phyloP scores from a whole-genome alignment of 2,329 filamentous ascomycete species.

The Pseudogymnoascus sp. region DNA sequence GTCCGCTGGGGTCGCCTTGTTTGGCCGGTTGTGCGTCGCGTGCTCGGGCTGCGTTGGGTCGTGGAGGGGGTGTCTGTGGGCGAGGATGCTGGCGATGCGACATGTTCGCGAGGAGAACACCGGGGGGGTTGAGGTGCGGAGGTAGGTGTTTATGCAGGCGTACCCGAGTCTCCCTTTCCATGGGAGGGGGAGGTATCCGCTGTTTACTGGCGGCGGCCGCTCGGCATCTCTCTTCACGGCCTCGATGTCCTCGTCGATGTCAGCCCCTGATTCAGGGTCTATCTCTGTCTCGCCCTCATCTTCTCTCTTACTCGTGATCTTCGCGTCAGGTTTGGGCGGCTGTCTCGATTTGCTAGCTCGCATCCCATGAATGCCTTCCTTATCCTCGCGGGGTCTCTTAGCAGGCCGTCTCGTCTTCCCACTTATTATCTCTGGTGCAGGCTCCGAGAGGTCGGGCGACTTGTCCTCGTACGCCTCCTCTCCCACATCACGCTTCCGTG shows the following conservation, averaged over 20 bases:
- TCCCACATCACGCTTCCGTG: background rate
- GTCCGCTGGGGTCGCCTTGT: constrained; percentile 62
- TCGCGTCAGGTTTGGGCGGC: background rate
- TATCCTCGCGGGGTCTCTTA: background rate
- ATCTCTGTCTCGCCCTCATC: constrained; percentile 54
- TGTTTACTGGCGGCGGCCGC: constrained; percentile 67
- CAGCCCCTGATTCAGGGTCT: background rate
- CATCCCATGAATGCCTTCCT: too few species aligned
- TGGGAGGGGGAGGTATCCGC: constrained; percentile 72
- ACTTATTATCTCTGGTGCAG: background rate
- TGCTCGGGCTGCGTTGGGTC: constrained; percentile 73
- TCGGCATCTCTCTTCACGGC: constrained; percentile 24
- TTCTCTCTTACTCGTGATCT: constrained; percentile 42
- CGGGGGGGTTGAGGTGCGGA: constrained; percentile 71
- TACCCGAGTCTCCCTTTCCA: constrained; percentile 89
- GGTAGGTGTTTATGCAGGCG: constrained; percentile 88
- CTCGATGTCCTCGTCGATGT: constrained; percentile 22
- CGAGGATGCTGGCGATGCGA: constrained; percentile 80
- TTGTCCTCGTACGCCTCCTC: background rate
- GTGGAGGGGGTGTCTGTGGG: constrained; percentile 74
- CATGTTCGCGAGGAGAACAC: constrained; percentile 90
- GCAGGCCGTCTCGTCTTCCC: background rate
- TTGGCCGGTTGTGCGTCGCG: constrained; percentile 75
- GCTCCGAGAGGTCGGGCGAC: background rate
- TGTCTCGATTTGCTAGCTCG: background rate